These are phyloP conservation scores for Trametes punicea DNA, from an alignment of 768 basidiomycete species.

Conservation along the genomic window DNA sequence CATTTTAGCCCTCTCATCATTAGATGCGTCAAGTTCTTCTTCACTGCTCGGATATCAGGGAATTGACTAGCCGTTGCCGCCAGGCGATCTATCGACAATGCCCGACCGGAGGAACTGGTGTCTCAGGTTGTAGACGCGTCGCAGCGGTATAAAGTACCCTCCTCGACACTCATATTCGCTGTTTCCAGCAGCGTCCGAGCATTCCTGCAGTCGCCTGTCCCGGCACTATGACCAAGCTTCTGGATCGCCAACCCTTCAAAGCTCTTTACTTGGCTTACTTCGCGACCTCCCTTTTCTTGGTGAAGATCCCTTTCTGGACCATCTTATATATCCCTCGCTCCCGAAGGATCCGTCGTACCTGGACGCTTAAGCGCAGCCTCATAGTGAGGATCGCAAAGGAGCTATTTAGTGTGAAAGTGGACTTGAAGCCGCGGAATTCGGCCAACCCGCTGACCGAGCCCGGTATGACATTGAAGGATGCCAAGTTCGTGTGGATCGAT, in stretches of 20 bases:
- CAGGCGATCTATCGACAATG: no score
- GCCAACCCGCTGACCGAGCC: not conserved
- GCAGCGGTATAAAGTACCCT: no score
- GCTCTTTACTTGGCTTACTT: conserved; percentile 4
- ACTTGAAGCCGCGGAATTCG: not conserved
- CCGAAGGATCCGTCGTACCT: not conserved
- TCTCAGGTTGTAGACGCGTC: no score
- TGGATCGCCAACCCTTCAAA: not conserved
- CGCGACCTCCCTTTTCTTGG: not conserved
- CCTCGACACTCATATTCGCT: no score
- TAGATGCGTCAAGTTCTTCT: no score
- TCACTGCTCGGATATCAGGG: no score
- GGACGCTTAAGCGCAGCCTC: conserved; percentile 8
- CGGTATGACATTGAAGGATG: not conserved
- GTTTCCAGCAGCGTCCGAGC: no score
- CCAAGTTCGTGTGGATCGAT: conserved; percentile 17
- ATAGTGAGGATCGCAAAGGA: conserved; percentile 1
- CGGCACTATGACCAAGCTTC: not conserved
- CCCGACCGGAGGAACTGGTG: no score
- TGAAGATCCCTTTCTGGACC: conserved; percentile 2
- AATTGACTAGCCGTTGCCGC: no score
- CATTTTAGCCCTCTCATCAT: no score
- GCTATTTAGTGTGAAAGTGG: not conserved
- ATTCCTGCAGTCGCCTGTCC: no score
- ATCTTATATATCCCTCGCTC: conserved; percentile 4